Base-by-base conservation (phyloP, 2,329 filamentous ascomycete genomes). In the Fusarium devonianum region DNA sequence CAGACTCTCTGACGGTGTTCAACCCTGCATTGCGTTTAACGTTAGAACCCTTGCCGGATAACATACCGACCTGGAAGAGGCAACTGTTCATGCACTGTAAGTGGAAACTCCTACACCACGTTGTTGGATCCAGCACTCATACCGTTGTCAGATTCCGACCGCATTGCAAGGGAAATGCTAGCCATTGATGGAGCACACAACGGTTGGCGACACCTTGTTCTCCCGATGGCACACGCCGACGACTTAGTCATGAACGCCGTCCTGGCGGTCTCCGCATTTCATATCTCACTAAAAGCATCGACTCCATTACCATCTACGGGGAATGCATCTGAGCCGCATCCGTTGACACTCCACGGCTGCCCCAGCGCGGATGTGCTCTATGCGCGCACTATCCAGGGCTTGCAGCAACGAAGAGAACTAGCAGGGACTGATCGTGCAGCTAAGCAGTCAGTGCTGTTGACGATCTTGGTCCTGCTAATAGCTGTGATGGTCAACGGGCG, bases 381-480 rank as follows among this genome's bases (percentile, higher is more conserved):
- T 37, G 18, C 35, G 2, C 41, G 21, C 5, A 34, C 34, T 4
- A 52, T 56, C 11, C 14, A 13, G n/a, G 47, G 43, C 13, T 19
- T 62, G 7, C 41, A 44, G 13, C 12, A 47, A 9, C 30, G 34
- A 5, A 32, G 17, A 6, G 19, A 51, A 13, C 7, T 49, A 1
- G 13, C 7, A 9, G 13, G 12, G 5, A 46, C 12, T 11, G 32
- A 57, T 30, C 4, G 12, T 4, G 14, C 12, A 11, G 30, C 12
- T 4, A 42, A 29, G 22, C 28, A 56, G 13, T 42, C 23, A 3
- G 45, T 56, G 7, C 33, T 53, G 3, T 29, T 62, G 2, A 38
- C 55, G 1, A 64, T 61, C n/a, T 28, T 62, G 1, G 32, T 56
- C 0, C 51, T 65, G 2, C 28, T 64, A 1, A 56, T 57, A 1